Conservation (phyloP, 2,329 filamentous ascomycete genomes). For the Exserohilum rostratum region DNA sequence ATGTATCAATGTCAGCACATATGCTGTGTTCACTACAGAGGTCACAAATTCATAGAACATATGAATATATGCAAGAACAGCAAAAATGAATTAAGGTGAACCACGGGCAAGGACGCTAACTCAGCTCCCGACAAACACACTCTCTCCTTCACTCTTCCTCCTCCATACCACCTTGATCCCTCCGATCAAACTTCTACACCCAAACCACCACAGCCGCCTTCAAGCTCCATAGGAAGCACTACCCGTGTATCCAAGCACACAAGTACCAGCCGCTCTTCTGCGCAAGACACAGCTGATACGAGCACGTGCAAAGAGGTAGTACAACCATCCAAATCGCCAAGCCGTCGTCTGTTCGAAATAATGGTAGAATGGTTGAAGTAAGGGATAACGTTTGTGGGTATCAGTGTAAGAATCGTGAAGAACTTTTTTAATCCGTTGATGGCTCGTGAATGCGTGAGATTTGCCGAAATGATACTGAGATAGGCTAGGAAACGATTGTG, state of each 20-base stretch:
- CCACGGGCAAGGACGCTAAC: conserved; percentile 26
- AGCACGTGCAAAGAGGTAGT: conserved; percentile 23
- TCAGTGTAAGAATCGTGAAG: conserved; percentile 52
- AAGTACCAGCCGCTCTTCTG: conserved; percentile 10
- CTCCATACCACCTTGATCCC: conserved; percentile 32
- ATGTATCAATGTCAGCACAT: background rate
- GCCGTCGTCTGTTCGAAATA: conserved; percentile 45
- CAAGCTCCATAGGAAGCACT: conserved; percentile 31
- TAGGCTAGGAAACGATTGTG: conserved; percentile 43
- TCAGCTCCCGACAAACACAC: conserved; percentile 39
- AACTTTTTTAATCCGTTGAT: conserved; percentile 44
- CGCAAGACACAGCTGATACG: background rate
- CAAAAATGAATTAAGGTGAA: conserved; percentile 21
- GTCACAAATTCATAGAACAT: conserved; percentile 25
- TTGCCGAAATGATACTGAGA: conserved; percentile 43
- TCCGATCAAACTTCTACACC: conserved; percentile 30
- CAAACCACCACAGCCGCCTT: conserved; percentile 44
- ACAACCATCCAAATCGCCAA: conserved; percentile 43
- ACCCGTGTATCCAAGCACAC: conserved; percentile 35
- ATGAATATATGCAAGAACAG: conserved; percentile 21
- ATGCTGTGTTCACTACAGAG: background rate
- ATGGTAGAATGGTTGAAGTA: conserved; percentile 46
- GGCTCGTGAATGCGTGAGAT: conserved; percentile 48
- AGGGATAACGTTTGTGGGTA: conserved; percentile 52
- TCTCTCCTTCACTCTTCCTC: conserved; percentile 31